Base-by-base conservation (phyloP, 352 stramenopile species). In the Elongisporangium senticosum region DNA sequence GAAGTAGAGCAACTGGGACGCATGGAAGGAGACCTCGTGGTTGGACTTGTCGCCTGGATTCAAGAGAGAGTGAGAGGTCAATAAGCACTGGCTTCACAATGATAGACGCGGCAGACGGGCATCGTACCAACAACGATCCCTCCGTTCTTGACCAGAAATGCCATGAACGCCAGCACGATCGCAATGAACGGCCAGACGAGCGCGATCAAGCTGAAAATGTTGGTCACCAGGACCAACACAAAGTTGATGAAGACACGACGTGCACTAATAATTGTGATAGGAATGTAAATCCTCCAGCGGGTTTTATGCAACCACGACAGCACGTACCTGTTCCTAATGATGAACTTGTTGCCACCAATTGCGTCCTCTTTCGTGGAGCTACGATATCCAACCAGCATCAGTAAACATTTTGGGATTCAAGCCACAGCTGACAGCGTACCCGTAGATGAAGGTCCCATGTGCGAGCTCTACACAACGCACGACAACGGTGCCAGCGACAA, bases 1-100 rank as follows among this genome's bases (percentile, higher is more conserved):
- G 59, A 89, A 93, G 66, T 93, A 95, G 19, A 92, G 59, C 20
- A 95, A 50, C 56, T 95, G 86, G 0, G 82, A 75, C 49, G 71
- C 76, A 47, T 95, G 86, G 49, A 93, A 81, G 2, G 75, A 71
- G 13, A 76, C 73, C 60, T 91, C 81, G 58, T 95, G 86, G 60
- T 90, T 93, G 1, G 80, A 80, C 56, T 92, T 95, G 68, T 95
- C 86, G 4, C 86, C 86, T 93, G 51, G 14, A 43, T 24, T 53
- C 13, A n/a, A 56, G 2, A n/a, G n/a, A 55, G 37, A 22, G 23
- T 5, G 23, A 43, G 21, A 22, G 49, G 3, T 53, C 49, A 7
- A 13, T 28, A 21, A 53, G 4, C 10, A 17, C 13, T 49, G 6
- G 21, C 7, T 14, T 10, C 7, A 2, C 19, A 55, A 7, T 4